phyloP scores from a whole-genome alignment of 2,329 filamentous ascomycete genomes.

The Neopestalotiopsis sp. region DNA sequence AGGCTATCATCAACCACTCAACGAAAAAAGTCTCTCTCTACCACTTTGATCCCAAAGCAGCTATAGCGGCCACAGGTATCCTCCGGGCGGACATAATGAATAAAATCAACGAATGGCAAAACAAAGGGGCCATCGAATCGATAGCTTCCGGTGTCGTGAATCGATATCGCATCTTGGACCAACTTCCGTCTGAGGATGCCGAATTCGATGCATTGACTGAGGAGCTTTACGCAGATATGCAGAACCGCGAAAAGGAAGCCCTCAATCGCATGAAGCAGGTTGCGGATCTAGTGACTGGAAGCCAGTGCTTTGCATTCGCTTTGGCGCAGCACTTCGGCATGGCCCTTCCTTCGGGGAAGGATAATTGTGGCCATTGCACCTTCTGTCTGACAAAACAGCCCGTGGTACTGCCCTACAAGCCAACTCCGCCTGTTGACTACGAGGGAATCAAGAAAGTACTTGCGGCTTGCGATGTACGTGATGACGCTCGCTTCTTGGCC shows the following conservation, averaged over 20 bases:
- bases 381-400: slow-evolving; percentile 46
- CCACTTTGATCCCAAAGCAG: slow-evolving; percentile 53
- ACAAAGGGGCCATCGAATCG: slow-evolving; percentile 53
- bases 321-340: slow-evolving; percentile 65
- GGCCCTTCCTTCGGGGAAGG: slow-evolving; percentile 44
- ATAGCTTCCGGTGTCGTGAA: slow-evolving; percentile 57
- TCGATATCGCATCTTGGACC: slow-evolving; percentile 54
- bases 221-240: slow-evolving; percentile 54
- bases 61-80: slow-evolving; percentile 37
- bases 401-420: slow-evolving; percentile 43
- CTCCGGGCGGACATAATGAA: slow-evolving; percentile 53
- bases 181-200: slow-evolving; percentile 45
- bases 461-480: slow-evolving; percentile 47
- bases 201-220: slow-evolving; percentile 51
- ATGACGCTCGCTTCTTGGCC: slow-evolving; percentile 64
- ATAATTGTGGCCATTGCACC: slow-evolving; percentile 61
- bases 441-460: slow-evolving; percentile 49
- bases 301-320: slow-evolving; percentile 54
- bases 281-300: slow-evolving; percentile 56
- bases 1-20: slow-evolving; percentile 47
- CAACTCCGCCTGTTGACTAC: slow-evolving; percentile 43
- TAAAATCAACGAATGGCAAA: slow-evolving; percentile 59
- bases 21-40: slow-evolving; percentile 47
- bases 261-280: slow-evolving; percentile 55
- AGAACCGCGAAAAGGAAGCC: slow-evolving; percentile 57